These are phyloP conservation scores for Pseudozyma hubeiensis DNA, from an alignment of 1,284 basidiomycete genomes.

Conservation along the genomic window DNA sequence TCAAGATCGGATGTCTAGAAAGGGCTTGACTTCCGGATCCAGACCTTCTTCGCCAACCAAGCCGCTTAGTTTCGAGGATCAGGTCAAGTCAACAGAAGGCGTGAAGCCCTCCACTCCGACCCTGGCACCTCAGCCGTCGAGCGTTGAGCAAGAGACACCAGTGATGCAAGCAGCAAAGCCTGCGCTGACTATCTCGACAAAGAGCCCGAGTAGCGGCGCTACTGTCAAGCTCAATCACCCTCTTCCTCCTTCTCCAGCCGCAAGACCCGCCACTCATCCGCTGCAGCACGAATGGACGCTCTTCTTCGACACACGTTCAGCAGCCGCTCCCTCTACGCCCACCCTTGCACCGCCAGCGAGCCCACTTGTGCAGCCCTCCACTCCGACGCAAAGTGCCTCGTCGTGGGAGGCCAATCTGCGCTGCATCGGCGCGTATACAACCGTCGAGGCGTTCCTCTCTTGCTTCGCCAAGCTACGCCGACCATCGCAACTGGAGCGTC, in stretches of 20 bases:
- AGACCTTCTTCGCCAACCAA: constrained; percentile 24
- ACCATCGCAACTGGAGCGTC: constrained; percentile 85
- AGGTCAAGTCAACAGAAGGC: constrained; percentile 1
- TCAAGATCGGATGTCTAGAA: constrained; percentile 56
- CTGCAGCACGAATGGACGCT: constrained; percentile 87
- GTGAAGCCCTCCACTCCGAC: neutral
- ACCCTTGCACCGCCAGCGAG: constrained; percentile 75
- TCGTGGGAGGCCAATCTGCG: constrained; percentile 58
- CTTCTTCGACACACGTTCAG: constrained; percentile 77
- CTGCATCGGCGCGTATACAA: constrained; percentile 55
- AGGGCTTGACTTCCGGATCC: constrained; percentile 15
- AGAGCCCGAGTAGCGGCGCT: neutral
- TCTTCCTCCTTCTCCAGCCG: constrained; percentile 15
- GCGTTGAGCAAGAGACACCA: neutral
- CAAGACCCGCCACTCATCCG: constrained; percentile 73
- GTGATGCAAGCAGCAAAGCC: neutral
- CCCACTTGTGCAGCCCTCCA: constrained; percentile 84
- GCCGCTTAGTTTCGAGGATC: neutral
- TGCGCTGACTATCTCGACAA: neutral
- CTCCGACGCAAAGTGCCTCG: constrained; percentile 13
- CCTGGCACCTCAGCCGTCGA: neutral
- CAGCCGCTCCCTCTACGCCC: constrained; percentile 7
- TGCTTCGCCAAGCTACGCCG: constrained; percentile 94
- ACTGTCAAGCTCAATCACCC: constrained; percentile 4
- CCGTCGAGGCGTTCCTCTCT: constrained; percentile 86